A percentile compares a stretch with the other conserved stretches of the same genome.
These are phyloP conservation scores for Zygoascus biomembranicola DNA, from an alignment of 805 yeast species.

Conservation along the genomic window DNA sequence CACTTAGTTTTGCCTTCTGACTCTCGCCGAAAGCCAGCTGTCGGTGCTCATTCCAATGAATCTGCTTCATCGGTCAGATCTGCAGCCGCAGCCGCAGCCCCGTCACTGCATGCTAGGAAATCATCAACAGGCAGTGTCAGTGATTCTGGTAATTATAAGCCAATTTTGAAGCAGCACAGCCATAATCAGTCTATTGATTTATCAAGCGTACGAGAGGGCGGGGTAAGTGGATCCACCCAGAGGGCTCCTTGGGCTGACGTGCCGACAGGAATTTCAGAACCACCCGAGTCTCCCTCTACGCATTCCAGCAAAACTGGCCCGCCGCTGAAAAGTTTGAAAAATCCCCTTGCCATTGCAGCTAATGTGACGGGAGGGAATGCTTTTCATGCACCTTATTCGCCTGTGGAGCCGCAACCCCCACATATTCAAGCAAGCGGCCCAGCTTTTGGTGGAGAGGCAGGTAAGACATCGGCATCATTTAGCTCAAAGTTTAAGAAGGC, in stretches of 20 bases:
- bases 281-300: background rate
- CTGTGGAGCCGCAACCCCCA: background rate
- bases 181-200: background rate
- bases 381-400: background rate
- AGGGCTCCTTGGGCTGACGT: background rate
- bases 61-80: conserved; percentile 3
- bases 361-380: too few relatives aligned
- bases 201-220: background rate
- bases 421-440: background rate
- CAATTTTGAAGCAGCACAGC: background rate
- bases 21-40: conserved; percentile 11
- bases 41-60: background rate
- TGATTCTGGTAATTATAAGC: background rate
- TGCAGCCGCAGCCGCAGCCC: background rate
- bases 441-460: background rate
- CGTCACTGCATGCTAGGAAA: background rate
- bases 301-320: background rate
- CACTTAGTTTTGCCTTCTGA: conserved; percentile 15
- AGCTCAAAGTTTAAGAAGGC: conserved; percentile 14
- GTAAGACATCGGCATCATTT: background rate
- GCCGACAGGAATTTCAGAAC: background rate
- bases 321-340: background rate
- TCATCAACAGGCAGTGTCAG: background rate
- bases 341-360: background rate
- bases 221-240: background rate